Evolutionary conservation across 805 yeast species (phyloP).

Genomic region (Wickerhamomyces sydowiorum): DNA sequence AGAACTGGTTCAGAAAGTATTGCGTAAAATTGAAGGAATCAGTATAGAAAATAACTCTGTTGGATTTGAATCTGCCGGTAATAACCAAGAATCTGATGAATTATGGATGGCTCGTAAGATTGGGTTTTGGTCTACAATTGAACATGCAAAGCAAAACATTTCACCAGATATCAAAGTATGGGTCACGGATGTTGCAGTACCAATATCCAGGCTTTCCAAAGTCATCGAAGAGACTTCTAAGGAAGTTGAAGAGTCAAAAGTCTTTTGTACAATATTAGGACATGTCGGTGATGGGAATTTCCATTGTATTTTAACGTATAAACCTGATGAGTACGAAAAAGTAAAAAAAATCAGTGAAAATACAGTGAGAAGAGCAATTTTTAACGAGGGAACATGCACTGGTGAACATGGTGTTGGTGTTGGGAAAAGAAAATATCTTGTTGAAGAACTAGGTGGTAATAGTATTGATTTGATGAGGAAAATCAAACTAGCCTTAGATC

Average conservation of each 20-base stretch:
- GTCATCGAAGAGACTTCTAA: constrained; percentile 52
- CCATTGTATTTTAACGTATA: constrained; percentile 57
- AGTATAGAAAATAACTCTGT: constrained; percentile 43
- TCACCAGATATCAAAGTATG: constrained; percentile 44
- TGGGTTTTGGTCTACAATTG: constrained; percentile 52
- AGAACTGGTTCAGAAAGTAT: constrained; percentile 31
- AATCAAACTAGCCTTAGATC: constrained; percentile 63
- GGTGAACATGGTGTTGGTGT: constrained; percentile 83
- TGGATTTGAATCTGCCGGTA: constrained; percentile 49
- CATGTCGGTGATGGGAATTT: constrained; percentile 80
- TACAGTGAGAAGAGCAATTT: constrained; percentile 58
- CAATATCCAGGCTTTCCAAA: constrained; percentile 54
- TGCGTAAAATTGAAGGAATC: constrained; percentile 39
- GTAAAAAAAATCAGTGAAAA: constrained; percentile 46
- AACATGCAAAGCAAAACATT: constrained; percentile 46
- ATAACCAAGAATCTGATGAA: constrained; percentile 51
- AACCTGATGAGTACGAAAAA: constrained; percentile 37
- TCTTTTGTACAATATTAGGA: constrained; percentile 55
- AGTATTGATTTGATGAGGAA: constrained; percentile 65
- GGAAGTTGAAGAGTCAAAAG: constrained; percentile 45
- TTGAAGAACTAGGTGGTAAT: constrained; percentile 55
- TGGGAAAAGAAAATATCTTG: constrained; percentile 56
- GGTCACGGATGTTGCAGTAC: constrained; percentile 78
- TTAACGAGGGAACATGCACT: constrained; percentile 69
- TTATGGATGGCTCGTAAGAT: constrained; percentile 71